Base-by-base conservation (phyloP, 2,329 filamentous ascomycete genomes). In the Ophiostoma fasciatum region DNA sequence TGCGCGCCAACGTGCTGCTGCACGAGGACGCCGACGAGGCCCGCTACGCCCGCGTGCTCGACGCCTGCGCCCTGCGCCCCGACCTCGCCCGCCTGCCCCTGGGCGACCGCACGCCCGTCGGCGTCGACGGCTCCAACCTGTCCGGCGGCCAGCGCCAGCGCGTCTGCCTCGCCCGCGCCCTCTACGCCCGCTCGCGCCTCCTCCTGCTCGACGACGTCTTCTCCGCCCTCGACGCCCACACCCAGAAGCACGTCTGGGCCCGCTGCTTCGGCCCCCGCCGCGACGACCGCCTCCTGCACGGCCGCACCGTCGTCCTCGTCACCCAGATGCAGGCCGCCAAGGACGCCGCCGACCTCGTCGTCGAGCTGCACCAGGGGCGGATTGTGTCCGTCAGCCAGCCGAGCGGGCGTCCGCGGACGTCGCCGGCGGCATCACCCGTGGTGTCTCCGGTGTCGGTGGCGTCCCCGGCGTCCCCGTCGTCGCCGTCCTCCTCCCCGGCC, bases 301-400 rank as follows among this genome's bases (percentile, higher is more conserved):
- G 73, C 0, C 63, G 83, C 37, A 90, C 83, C 2, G 63, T 82
- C 21, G 82, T 90, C 32, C 59, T 90, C 4, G 82, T 85, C 19
- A 90, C 82, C 0, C 82, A 90, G n/a, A n/a, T n/a, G 49, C 81
- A 88, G 46, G 75, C 85, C 15, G 71, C 71, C 4, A 63, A 88
- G 2, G 79, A 76, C 44, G 66, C 82, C 39, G 74, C 82, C 7
- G 80, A 80, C 47, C 88, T 81, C 46, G 63, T 82, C 7, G 76
- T 87, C 5, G 71, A 82, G 42, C 67, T 90, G 2, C 75, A 73
- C 15, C 71, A 82, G 36, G 82, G 81, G 8, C 64, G 61, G 7
- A 66, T 80, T 7, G 61, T 76, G 28, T n/a, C n/a, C n/a, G n/a
- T n/a, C n/a, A n/a, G n/a, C n/a, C n/a, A n/a, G n/a, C n/a, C n/a